Percentiles rank a stretch among this genome's conserved stretches.
phyloP scores from a whole-genome alignment of 495 filamentous ascomycete species.

The Delitschia confertaspora region DNA sequence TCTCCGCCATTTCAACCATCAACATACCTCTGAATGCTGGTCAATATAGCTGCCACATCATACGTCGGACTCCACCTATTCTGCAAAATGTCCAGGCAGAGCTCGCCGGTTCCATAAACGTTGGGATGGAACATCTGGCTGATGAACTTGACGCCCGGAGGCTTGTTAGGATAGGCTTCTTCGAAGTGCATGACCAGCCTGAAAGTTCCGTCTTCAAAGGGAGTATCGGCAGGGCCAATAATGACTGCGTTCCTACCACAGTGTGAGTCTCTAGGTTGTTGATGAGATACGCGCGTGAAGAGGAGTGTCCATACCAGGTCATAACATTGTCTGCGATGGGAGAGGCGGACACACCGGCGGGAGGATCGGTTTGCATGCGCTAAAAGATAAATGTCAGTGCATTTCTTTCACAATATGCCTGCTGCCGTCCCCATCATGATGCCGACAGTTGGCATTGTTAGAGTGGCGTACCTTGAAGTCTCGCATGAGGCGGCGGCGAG shows the following conservation, averaged over 20 bases:
- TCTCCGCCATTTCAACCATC: neutral
- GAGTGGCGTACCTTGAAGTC: constrained; percentile 79
- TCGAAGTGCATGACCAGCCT: constrained; percentile 98
- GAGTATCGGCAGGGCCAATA: constrained; percentile 93
- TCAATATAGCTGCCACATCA: constrained; percentile 93
- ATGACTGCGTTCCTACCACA: constrained; percentile 88
- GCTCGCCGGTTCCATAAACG: constrained; percentile 92
- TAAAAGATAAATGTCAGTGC: constrained; percentile 33
- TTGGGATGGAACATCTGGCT: constrained; percentile 99
- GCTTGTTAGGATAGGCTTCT: constrained; percentile 97
- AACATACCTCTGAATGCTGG: constrained; percentile 87
- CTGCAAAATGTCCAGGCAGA: constrained; percentile 94
- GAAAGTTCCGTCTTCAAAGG: constrained; percentile 98
- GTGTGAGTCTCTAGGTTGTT: constrained; percentile 9
- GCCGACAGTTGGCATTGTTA: neutral
- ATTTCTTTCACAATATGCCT: constrained; percentile 1
- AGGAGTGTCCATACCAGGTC: constrained; percentile 66
- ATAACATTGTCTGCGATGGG: constrained; percentile 98
- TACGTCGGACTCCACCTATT: constrained; percentile 99
- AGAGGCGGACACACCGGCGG: constrained; percentile 92
- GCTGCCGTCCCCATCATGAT: neutral
- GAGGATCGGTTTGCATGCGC: constrained; percentile 99
- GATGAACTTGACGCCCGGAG: constrained; percentile 95
- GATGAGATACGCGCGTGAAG: constrained; percentile 11
- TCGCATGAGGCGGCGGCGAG: constrained; percentile 89